These are phyloP conservation scores for Heritiera fomes DNA, from an alignment of 345 rosid genomes.

Conservation along the genomic window DNA sequence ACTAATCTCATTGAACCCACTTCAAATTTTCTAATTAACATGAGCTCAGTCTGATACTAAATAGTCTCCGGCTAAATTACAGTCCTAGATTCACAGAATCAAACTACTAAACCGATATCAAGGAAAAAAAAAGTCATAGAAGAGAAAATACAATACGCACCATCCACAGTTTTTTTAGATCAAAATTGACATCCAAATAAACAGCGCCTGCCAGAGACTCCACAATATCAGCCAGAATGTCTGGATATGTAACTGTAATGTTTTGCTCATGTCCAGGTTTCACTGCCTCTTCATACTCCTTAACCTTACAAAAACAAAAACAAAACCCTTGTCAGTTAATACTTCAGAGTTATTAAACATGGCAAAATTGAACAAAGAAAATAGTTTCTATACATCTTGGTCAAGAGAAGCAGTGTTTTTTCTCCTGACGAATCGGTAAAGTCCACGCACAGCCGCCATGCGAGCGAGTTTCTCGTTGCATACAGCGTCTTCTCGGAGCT, in stretches of 20 bases:
- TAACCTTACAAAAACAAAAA: slow-evolving; percentile 36
- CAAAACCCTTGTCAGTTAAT: background rate
- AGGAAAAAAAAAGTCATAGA: no score
- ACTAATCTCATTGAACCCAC: no score
- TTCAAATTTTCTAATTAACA: no score
- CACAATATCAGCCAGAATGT: slow-evolving; percentile 67
- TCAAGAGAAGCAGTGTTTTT: slow-evolving; percentile 42
- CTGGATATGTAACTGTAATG: slow-evolving; percentile 42
- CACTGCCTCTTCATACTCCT: slow-evolving; percentile 58
- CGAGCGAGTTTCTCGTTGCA: slow-evolving; percentile 78
- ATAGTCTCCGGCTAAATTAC: no score
- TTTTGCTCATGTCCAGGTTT: slow-evolving; percentile 34
- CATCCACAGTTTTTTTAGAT: slow-evolving; percentile 66
- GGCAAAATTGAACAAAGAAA: background rate
- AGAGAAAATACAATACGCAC: slow-evolving; percentile 32
- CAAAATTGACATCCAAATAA: slow-evolving; percentile 54
- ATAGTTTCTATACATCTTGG: slow-evolving; percentile 32
- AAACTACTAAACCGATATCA: no score
- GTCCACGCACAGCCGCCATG: slow-evolving; percentile 51
- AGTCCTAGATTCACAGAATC: no score
- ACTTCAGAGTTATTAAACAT: background rate
- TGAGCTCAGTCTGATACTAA: no score
- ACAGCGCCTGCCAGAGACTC: slow-evolving; percentile 78
- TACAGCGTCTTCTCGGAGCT: slow-evolving; percentile 53
- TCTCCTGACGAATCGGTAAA: slow-evolving; percentile 39